Percentiles rank a stretch among this genome's conserved stretches.
Conservation (phyloP, 805 yeast genomes). For the Ogataea angusta region DNA sequence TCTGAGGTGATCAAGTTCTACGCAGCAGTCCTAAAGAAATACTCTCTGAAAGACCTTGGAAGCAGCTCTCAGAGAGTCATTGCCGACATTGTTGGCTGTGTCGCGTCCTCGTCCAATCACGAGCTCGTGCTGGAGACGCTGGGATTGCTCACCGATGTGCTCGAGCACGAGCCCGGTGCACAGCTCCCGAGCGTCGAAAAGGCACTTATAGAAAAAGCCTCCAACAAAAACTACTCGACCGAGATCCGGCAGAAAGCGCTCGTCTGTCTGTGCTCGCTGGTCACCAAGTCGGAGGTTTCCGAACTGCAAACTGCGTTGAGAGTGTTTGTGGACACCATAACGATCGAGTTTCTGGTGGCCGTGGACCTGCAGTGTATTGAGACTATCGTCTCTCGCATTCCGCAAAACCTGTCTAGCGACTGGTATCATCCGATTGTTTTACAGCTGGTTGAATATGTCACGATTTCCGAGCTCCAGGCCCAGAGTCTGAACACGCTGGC, state of each 20-base stretch:
- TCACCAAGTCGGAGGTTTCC: constrained; percentile 14
- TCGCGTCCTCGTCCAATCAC: constrained; percentile 26
- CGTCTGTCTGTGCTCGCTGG: constrained; percentile 18
- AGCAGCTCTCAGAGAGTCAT: constrained; percentile 23
- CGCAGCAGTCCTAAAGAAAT: constrained; percentile 31
- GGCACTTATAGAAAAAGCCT: constrained; percentile 23
- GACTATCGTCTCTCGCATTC: constrained; percentile 13
- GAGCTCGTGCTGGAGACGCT: constrained; percentile 32
- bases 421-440: constrained; percentile 24
- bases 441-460: constrained; percentile 18
- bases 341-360: constrained; percentile 28
- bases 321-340: constrained; percentile 25
- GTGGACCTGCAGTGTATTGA: constrained; percentile 23
- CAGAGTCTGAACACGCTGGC: constrained; percentile 20
- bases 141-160: constrained; percentile 21
- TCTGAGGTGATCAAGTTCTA: constrained; percentile 37
- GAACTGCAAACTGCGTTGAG: constrained; percentile 8
- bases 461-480: constrained; percentile 19
- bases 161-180: constrained; percentile 7
- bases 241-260: constrained; percentile 33
- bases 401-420: constrained; percentile 4
- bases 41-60: constrained; percentile 33
- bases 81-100: constrained; percentile 19
- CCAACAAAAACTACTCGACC: constrained; percentile 31
- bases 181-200: constrained; percentile 11